phyloP scores from a whole-genome alignment of 192 early-diverging fungal genomes.

The Funneliformis mosseae region DNA sequence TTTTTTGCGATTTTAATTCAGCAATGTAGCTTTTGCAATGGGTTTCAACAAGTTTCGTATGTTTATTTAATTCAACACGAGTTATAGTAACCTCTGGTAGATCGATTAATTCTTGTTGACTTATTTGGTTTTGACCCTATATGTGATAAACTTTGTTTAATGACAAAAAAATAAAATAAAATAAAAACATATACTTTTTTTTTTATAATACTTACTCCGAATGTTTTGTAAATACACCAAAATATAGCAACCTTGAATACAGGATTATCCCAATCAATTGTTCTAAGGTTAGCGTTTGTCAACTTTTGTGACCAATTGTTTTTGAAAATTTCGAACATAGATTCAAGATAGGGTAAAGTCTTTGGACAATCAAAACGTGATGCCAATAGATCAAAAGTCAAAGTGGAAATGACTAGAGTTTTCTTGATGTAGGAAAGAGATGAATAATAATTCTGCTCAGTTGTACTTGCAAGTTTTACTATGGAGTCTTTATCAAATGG shows the following conservation, averaged over 20 bases:
- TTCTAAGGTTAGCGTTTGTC: background rate
- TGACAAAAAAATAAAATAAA: background rate
- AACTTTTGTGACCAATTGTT: background rate
- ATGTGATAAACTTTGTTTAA: background rate
- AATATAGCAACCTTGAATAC: slow-evolving; percentile 20
- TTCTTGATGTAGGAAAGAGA: slow-evolving; percentile 5
- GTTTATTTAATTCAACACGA: background rate
- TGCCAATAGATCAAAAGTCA: background rate
- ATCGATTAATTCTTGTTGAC: background rate
- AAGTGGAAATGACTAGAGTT: background rate
- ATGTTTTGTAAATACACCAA: slow-evolving; percentile 1
- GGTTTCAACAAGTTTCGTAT: background rate
- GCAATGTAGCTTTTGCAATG: background rate
- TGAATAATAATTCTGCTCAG: slow-evolving; percentile 13
- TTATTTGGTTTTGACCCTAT: background rate
- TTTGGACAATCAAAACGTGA: background rate
- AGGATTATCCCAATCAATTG: slow-evolving; percentile 9
- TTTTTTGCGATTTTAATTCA: background rate
- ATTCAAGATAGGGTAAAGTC: background rate
- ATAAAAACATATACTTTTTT: background rate
- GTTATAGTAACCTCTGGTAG: background rate
- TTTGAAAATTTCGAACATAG: slow-evolving; percentile 18
- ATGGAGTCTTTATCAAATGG: background rate
- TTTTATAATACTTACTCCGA: background rate
- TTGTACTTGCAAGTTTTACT: slow-evolving; percentile 13